Base-by-base conservation (phyloP, 805 yeast genomes). In the Wickerhamomyces tratensis region DNA sequence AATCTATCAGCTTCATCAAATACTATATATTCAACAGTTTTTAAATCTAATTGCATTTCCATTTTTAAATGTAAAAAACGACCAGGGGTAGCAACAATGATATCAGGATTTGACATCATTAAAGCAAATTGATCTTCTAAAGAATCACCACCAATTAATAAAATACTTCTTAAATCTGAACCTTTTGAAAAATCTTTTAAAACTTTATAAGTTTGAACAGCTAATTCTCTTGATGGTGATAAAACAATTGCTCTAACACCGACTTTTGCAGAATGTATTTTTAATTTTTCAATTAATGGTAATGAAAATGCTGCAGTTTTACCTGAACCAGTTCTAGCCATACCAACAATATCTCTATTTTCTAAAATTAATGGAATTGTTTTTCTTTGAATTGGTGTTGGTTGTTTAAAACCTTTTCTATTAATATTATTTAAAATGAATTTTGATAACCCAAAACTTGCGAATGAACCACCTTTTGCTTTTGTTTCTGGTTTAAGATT, bases 311-410 rank as follows among this genome's bases (percentile, higher is more conserved):
- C 98, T 8, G 98, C 98, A 0, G 99, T 93, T 59, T 93, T 93
- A 71, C 99, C 99, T 26, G 96, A 86, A 55, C 99, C 99, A 0
- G 99, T 93, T 57, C 99, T 76, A 13, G 99, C 99, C 99, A 93
- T 93, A 58, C 97, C 99, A 13, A 93, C 98, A 36, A 93, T 95
- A 64, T 93, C 98, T 57, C 94, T 73, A 43, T 79, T 83, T 39
- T 84, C 86, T 67, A 93, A 68, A 45, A 93, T 81, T 43, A 88
- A 69, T 0, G 98, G 98, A 45, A 93, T 86, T 4, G 98, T 82
- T 59, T 91, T 93, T 49, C 98, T 74, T 65, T 93, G 99, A 61
- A 93, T 93, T 2, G 99, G 99, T 0, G 99, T 93, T 12, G 99
- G 99, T 50, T 84, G 93, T 50, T 78, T 82, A 66, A 79, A 93